Conservation (phyloP, 2,329 filamentous ascomycete genomes). For the Xylaria arbuscula region DNA sequence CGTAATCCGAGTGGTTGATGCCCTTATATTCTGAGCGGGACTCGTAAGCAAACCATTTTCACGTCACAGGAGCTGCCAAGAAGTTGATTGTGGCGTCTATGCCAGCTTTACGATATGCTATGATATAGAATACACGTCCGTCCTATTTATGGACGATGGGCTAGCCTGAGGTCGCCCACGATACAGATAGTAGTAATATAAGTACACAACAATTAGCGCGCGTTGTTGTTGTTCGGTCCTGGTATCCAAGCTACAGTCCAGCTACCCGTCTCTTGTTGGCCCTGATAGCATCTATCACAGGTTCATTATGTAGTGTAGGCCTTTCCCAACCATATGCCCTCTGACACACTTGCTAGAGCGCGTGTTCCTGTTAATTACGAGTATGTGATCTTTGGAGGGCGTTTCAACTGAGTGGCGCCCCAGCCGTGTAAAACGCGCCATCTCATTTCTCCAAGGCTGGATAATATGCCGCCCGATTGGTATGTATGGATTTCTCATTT, state of each 20-base stretch:
- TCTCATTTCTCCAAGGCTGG: not conserved
- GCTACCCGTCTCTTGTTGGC: not conserved
- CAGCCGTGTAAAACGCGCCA: not conserved
- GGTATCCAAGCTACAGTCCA: constrained; percentile 9
- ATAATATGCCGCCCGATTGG: not conserved
- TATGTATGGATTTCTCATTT: not conserved
- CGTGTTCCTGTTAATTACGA: not conserved
- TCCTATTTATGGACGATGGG: constrained; percentile 3
- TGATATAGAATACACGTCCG: constrained; percentile 26
- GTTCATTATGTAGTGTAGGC: not conserved
- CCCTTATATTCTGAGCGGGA: not conserved
- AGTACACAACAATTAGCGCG: constrained; percentile 10
- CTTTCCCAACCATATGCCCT: not conserved
- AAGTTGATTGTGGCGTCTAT: not conserved
- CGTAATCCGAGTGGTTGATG: not conserved
- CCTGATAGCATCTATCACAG: not conserved
- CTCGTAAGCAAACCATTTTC: not conserved
- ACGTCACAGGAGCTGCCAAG: not conserved
- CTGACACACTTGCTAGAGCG: not conserved
- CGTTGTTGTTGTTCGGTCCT: constrained; percentile 16
- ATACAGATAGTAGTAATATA: constrained; percentile 30
- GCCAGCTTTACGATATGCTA: constrained; percentile 2
- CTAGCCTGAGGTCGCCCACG: not conserved
- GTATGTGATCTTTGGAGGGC: too few relatives aligned
- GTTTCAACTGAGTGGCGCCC: too few relatives aligned